Evolutionary conservation across 192 early-diverging fungal species (phyloP), one percentile per base, ranked within the genome.

Genomic region (Allomyces arbusculus): DNA sequence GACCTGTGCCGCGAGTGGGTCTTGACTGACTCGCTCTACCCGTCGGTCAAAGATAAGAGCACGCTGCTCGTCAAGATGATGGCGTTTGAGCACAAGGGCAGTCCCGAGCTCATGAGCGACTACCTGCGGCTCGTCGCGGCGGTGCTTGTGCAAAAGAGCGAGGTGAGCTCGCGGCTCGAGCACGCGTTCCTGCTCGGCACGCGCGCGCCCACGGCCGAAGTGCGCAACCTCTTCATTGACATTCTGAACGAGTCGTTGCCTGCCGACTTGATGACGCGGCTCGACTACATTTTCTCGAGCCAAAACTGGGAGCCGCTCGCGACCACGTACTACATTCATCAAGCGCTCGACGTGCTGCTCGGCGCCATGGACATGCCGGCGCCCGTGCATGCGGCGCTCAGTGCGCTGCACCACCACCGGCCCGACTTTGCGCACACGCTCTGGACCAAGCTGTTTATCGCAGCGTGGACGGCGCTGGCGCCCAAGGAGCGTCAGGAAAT

Each of bases 291-390:
- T 23, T 71, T 99, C 33, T 84, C 85, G 33, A 84, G 89, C 12
- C 97, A 99, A 72, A 96, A 89, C 67, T 99, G 97, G 97, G 94
- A 96, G 62, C 86, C 78, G 63, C 79, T 99, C 12, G 79, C 82
- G 0, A 75, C 77, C 61, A 82, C 85, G 16, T 98, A 93, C 69
- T 99, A 94, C 93, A 76, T 97, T 33, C 86, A 89, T 64, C 95
- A 97, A 65, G 90, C 92, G 0, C 68, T 94, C 26, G 91, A 93
- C 67, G 72, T 99, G 16, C 69, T 99, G 11, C 68, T 97, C 64
- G 89, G 91, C 19, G 79, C 81, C 0, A 71, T 83, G 16, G 50
- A 58, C 16, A n/a, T n/a, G 1, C 16, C 50, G 50, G 16, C 50
- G 50, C 50, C 80, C 63, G 67, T 88, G 43, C 77, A 86, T 16